These are phyloP conservation scores for Ophiorrhiza pumila DNA, from an alignment of 257 asterid genomes.

Conservation along the genomic window DNA sequence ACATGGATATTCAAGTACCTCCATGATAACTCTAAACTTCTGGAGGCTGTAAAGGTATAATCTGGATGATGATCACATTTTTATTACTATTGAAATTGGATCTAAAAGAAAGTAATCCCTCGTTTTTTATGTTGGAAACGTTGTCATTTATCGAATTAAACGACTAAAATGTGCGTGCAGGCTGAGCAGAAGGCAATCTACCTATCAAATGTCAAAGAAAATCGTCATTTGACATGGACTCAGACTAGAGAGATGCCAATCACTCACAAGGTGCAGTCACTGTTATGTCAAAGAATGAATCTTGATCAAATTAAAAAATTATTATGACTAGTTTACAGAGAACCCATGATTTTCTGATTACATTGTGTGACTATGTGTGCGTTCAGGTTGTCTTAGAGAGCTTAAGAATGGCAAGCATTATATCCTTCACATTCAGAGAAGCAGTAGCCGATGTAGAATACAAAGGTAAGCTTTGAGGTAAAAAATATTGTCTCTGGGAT, in stretches of 20 bases:
- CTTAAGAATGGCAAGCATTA: conserved; percentile 78
- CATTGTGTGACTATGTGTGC: background rate
- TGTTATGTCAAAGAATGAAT: background rate
- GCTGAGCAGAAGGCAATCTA: conserved; percentile 63
- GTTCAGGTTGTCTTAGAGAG: conserved; percentile 70
- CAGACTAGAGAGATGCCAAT: conserved; percentile 82
- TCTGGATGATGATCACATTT: background rate
- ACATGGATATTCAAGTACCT: conserved; percentile 86
- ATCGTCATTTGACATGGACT: conserved; percentile 56
- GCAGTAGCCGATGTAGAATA: conserved; percentile 80
- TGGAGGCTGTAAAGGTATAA: conserved; percentile 59
- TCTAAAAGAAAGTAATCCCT: background rate
- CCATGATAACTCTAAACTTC: conserved; percentile 50
- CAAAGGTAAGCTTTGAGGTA: conserved; percentile 44
- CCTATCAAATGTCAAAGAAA: conserved; percentile 36
- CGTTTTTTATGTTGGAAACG: background rate
- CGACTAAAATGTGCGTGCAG: conserved; percentile 30
- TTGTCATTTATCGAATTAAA: background rate
- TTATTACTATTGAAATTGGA: background rate
- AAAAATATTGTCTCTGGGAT: background rate
- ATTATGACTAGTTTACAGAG: background rate
- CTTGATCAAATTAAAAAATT: background rate
- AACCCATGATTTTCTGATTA: background rate
- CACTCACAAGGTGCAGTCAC: conserved; percentile 50
- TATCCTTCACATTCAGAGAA: conserved; percentile 85